Conservation (phyloP, 1,139 yeast species). For the Diutina rugosa region DNA sequence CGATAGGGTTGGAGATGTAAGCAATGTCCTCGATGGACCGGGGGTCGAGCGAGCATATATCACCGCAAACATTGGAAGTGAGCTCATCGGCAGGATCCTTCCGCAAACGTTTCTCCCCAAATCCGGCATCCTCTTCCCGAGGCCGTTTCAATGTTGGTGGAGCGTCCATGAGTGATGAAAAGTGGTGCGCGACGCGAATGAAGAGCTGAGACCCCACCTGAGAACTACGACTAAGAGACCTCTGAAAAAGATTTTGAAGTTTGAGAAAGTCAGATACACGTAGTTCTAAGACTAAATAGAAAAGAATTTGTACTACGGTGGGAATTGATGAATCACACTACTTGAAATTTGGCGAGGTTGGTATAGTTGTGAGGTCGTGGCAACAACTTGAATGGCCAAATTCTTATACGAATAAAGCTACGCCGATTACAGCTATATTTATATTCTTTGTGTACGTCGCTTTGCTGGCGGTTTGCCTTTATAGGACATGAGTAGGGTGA, state of each 20-base stretch:
- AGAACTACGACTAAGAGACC: too few relatives aligned
- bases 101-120: not conserved
- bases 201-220: not conserved
- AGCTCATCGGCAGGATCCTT: not conserved
- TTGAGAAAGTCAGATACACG: too few relatives aligned
- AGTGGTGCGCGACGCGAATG: not conserved
- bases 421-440: too few relatives aligned
- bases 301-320: too few relatives aligned
- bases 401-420: too few relatives aligned
- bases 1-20: constrained; percentile 52
- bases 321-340: too few relatives aligned
- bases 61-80: constrained; percentile 1
- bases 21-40: constrained; percentile 33
- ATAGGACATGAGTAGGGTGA: not conserved
- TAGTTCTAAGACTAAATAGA: too few relatives aligned
- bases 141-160: not conserved
- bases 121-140: not conserved
- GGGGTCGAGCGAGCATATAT: not conserved
- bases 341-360: too few relatives aligned
- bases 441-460: too few relatives aligned
- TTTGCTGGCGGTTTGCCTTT: not conserved
- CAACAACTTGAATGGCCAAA: too few relatives aligned
- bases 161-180: not conserved
- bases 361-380: too few relatives aligned
- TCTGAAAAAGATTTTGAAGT: too few relatives aligned